A percentile compares a stretch with the other conserved stretches of the same genome.
Evolutionary conservation across 805 yeast genomes (phyloP).

Genomic region (Diddensiella caesifluorescens): DNA sequence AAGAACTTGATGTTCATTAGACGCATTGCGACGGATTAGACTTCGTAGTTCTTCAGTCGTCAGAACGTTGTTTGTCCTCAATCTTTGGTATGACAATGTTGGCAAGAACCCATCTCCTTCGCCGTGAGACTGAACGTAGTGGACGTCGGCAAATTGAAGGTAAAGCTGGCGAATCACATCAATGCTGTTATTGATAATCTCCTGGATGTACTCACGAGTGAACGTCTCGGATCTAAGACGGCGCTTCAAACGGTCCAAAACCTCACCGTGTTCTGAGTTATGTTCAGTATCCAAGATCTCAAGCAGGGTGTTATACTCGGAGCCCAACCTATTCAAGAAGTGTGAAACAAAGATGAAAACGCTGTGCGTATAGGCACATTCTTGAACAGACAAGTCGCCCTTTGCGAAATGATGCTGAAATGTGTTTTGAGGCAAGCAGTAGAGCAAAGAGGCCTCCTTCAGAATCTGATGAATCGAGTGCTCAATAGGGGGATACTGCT

Average conservation of each 20-base stretch:
- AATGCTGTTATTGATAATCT: constrained; percentile 63
- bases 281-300: constrained; percentile 57
- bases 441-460: constrained; percentile 88
- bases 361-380: constrained; percentile 89
- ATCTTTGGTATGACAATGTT: constrained; percentile 83
- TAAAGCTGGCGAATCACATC: constrained; percentile 76
- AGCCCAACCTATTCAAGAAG: constrained; percentile 88
- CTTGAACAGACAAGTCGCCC: constrained; percentile 85
- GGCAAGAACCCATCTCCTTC: constrained; percentile 34
- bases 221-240: constrained; percentile 90
- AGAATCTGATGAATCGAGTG: constrained; percentile 81
- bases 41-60: constrained; percentile 69
- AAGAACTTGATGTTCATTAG: constrained; percentile 71
- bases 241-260: constrained; percentile 73
- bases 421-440: constrained; percentile 82
- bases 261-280: constrained; percentile 67
- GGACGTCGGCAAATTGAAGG: constrained; percentile 86
- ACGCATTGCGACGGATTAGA: constrained; percentile 59
- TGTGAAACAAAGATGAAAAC: constrained; percentile 90
- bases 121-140: constrained; percentile 58
- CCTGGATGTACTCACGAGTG: constrained; percentile 76
- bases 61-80: constrained; percentile 68
- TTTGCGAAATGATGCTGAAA: constrained; percentile 68
- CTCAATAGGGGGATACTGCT: constrained; percentile 48
- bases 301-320: constrained; percentile 72